Evolutionary conservation across 345 rosid genomes (phyloP), one percentile per base, ranked within the genome.

Genomic region (Hypericum androsaemum): DNA sequence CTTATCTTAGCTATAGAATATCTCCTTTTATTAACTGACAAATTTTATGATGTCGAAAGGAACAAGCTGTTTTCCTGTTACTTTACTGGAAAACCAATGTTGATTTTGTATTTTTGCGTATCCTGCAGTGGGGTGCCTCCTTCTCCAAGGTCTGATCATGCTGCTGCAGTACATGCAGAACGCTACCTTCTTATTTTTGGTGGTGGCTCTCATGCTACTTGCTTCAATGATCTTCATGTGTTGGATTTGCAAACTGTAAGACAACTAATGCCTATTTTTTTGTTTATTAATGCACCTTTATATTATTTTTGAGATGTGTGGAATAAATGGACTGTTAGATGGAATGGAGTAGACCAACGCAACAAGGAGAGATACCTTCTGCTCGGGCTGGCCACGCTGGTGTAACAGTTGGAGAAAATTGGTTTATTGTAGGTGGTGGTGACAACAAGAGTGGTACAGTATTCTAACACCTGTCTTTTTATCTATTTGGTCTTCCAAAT

Each of bases 341-440:
- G 99, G 99, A 94, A 64, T 94, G 97, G 99, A 83, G 97, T 46
- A 77, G 86, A 70, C 99, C 97, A 22, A 74, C 78, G 50, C 97
- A 86, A 62, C 95, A 86, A 62, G 99, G 97, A 52, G 86, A 86
- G 49, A 72, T 78, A 70, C 99, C 99, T 53, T 70, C 86, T 58
- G 74, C 99, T 37, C 76, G 99, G 57, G 85, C 99, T 69, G 99
- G 99, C 59, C 99, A 94, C 76, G 96, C 97, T 6, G 82, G 99
- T 49, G 95, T 80, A 52, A 80, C 96, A 32, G 63, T 94, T 63
- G 99, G 99, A n/a, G 99, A 94, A 72, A 94, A 86, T 68, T 94
- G 99, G 99, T 94, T 88, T 73, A 82, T 94, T 58, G 95, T 82
- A 74, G 99, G 99, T 57, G 97, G 99, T 44, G 99, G 99, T 35